These are phyloP conservation scores for Saturnispora diversa DNA, from an alignment of 805 yeast genomes.

Conservation along the genomic window DNA sequence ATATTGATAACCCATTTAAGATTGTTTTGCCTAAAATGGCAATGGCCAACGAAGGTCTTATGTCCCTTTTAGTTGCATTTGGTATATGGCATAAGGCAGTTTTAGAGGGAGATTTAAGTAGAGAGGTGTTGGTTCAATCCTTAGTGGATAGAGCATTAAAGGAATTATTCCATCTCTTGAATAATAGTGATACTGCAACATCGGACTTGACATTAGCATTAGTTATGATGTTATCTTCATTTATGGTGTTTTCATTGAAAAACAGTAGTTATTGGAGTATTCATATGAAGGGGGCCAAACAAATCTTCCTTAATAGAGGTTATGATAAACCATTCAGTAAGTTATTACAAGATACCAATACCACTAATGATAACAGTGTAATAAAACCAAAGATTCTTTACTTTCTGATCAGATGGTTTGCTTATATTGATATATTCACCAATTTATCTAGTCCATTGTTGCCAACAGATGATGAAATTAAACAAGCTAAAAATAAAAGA, in stretches of 20 bases:
- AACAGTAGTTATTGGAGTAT: slow-evolving; percentile 47
- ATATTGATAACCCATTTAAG: slow-evolving; percentile 64
- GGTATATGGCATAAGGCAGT: slow-evolving; percentile 35
- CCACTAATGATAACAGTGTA: slow-evolving; percentile 9
- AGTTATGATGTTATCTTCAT: slow-evolving; percentile 50
- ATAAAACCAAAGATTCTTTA: slow-evolving; percentile 35
- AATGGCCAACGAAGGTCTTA: slow-evolving; percentile 45
- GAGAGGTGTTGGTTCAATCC: slow-evolving; percentile 35
- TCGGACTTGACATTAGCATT: slow-evolving; percentile 63
- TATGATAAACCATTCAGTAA: slow-evolving; percentile 30
- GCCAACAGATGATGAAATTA: slow-evolving; percentile 24
- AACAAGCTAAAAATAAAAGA: background rate
- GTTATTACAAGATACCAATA: slow-evolving; percentile 18
- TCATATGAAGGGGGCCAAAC: slow-evolving; percentile 61
- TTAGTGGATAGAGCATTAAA: slow-evolving; percentile 49
- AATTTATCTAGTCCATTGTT: slow-evolving; percentile 46
- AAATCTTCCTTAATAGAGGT: slow-evolving; percentile 49
- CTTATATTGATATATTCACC: slow-evolving; percentile 58
- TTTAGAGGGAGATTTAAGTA: slow-evolving; percentile 26
- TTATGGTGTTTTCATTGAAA: slow-evolving; percentile 41
- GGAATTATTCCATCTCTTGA: slow-evolving; percentile 45
- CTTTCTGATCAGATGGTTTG: slow-evolving; percentile 62
- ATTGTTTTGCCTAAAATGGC: slow-evolving; percentile 63
- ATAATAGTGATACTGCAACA: slow-evolving; percentile 43
- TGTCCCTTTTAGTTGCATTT: slow-evolving; percentile 49